These are phyloP conservation scores for Crithidia brevicula DNA, from an alignment of 208 protist species.

Conservation along the genomic window DNA sequence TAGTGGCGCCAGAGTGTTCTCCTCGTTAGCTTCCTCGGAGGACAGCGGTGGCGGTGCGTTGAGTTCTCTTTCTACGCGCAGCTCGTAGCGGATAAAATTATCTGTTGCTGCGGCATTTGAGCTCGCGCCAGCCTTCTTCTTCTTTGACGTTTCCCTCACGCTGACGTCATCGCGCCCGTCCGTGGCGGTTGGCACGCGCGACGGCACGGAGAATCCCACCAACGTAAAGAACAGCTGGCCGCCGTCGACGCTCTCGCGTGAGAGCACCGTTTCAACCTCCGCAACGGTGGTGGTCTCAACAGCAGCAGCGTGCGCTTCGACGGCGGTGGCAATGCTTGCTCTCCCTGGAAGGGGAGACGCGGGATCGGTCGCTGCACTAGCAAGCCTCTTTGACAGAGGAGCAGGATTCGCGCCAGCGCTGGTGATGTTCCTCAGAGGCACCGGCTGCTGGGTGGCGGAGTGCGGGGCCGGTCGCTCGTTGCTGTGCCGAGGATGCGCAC, in stretches of 20 bases:
- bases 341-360: no score
- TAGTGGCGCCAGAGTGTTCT: not conserved
- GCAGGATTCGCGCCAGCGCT: not conserved
- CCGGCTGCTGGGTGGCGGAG: not conserved
- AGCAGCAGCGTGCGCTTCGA: no score
- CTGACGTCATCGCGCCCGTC: not conserved
- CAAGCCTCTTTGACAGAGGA: no score
- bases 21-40: not conserved
- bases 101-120: not conserved
- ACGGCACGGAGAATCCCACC: slow-evolving; percentile 8
- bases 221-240: slow-evolving; percentile 21
- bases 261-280: slow-evolving; percentile 31
- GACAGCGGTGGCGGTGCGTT: not conserved
- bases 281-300: not conserved
- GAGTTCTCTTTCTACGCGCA: slow-evolving; percentile 19
- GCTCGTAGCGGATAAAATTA: slow-evolving; percentile 23
- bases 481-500: not conserved
- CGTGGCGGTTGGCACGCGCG: not conserved
- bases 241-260: slow-evolving; percentile 13
- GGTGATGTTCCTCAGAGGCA: not conserved
- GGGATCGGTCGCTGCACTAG: not conserved
- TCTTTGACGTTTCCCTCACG: not conserved
- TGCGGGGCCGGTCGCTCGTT: not conserved
- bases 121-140: not conserved
- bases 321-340: not conserved